Conservation (phyloP, 306 rosid species). For the Cucurbita pepo region DNA sequence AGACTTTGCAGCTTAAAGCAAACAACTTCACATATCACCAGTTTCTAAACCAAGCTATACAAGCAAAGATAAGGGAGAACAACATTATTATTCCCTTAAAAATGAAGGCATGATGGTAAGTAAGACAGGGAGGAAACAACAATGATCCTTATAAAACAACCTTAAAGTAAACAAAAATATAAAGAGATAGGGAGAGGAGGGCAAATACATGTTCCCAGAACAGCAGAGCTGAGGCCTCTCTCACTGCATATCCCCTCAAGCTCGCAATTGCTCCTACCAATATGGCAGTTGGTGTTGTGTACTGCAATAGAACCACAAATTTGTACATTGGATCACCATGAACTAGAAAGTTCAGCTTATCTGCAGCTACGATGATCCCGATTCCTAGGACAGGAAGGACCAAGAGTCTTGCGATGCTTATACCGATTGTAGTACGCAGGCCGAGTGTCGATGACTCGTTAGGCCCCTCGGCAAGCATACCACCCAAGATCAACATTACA, state of each 20-base stretch:
- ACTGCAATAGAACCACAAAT: conserved; percentile 69
- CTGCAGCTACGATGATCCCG: conserved; percentile 37
- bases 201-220: conserved; percentile 82
- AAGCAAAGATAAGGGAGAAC: background rate
- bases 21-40: background rate
- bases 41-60: background rate
- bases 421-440: conserved; percentile 53
- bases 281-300: conserved; percentile 81
- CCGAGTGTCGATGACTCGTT: conserved; percentile 55
- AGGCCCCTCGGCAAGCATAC: conserved; percentile 88
- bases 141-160: background rate
- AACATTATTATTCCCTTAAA: background rate
- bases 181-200: conserved; percentile 54
- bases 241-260: conserved; percentile 72
- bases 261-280: conserved; percentile 81
- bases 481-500: conserved; percentile 77
- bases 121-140: background rate
- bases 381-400: conserved; percentile 69
- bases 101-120: background rate
- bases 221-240: conserved; percentile 72
- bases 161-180: conserved; percentile 41
- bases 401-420: conserved; percentile 66
- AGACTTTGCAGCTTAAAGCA: no score
- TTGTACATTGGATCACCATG: conserved; percentile 38
- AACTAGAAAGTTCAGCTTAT: conserved; percentile 35